These are phyloP conservation scores for Dentiscutata heterogama DNA, from an alignment of 371 early-diverging fungal genomes.

Conservation along the genomic window DNA sequence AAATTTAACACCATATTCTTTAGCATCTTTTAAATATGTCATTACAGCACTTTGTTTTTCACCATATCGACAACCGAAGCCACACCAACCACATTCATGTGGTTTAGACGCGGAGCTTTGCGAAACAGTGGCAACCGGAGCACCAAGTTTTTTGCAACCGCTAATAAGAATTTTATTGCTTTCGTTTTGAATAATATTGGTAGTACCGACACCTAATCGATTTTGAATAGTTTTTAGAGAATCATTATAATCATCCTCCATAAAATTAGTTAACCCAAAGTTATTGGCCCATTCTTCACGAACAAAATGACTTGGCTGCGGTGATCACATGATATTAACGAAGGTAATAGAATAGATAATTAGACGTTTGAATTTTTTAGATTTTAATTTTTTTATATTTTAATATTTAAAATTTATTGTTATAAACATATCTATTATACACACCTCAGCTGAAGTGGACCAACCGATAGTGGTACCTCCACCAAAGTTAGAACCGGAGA, in stretches of 20 bases:
- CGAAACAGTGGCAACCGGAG: conserved; percentile 64
- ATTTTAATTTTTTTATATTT: no score
- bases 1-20: conserved; percentile 68
- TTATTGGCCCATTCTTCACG: conserved; percentile 80
- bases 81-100: conserved; percentile 78
- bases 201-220: conserved; percentile 66
- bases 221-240: conserved; percentile 65
- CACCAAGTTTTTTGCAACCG: conserved; percentile 76
- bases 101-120: conserved; percentile 72
- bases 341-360: conserved; percentile 7
- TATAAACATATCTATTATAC: neutral
- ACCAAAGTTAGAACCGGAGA: conserved; percentile 76
- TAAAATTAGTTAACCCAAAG: conserved; percentile 66
- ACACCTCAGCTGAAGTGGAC: conserved; percentile 76
- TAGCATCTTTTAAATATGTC: conserved; percentile 77
- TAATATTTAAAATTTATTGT: no score
- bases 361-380: no score
- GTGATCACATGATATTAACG: neutral
- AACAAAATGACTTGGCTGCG: conserved; percentile 66
- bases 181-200: conserved; percentile 68
- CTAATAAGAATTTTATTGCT: conserved; percentile 69
- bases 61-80: conserved; percentile 75
- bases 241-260: conserved; percentile 59
- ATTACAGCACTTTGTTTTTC: conserved; percentile 77
- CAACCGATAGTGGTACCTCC: conserved; percentile 78